These are phyloP conservation scores for Auricularia sp. DNA, from an alignment of 768 basidiomycete species.

Conservation along the genomic window DNA sequence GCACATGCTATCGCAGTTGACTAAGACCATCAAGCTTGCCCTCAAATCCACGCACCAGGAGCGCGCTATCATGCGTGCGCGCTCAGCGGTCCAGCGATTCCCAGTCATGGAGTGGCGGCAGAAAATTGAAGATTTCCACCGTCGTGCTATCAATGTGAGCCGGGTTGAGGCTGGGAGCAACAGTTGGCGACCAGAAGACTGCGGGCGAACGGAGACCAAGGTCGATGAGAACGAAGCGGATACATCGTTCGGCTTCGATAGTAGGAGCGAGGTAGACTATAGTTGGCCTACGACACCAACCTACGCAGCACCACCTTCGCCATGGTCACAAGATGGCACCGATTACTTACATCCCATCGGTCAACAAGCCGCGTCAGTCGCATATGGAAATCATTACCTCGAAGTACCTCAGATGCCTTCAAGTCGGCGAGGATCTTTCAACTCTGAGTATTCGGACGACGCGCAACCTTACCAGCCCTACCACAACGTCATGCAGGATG, in stretches of 20 bases:
- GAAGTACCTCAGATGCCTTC: conserved; percentile 7
- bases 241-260: background rate
- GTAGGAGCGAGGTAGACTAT: background rate
- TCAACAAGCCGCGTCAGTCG: background rate
- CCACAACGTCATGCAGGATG: background rate
- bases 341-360: background rate
- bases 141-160: conserved; percentile 66
- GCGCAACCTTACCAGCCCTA: conserved; percentile 43
- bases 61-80: conserved; percentile 83
- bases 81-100: conserved; percentile 93
- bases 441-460: conserved; percentile 43
- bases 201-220: background rate
- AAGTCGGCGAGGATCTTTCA: conserved; percentile 24
- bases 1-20: conserved; percentile 90
- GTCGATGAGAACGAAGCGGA: background rate
- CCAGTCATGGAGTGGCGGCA: conserved; percentile 97
- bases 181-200: conserved; percentile 52
- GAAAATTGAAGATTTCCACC: conserved; percentile 90
- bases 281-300: background rate
- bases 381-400: background rate
- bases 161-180: conserved; percentile 57
- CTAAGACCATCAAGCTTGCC: conserved; percentile 91
- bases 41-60: conserved; percentile 86
- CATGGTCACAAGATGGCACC: background rate
- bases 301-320: conserved; percentile 2